Evolutionary conservation across 2,329 filamentous ascomycete genomes (phyloP).

Genomic region (Trichoderma simmonsii): DNA sequence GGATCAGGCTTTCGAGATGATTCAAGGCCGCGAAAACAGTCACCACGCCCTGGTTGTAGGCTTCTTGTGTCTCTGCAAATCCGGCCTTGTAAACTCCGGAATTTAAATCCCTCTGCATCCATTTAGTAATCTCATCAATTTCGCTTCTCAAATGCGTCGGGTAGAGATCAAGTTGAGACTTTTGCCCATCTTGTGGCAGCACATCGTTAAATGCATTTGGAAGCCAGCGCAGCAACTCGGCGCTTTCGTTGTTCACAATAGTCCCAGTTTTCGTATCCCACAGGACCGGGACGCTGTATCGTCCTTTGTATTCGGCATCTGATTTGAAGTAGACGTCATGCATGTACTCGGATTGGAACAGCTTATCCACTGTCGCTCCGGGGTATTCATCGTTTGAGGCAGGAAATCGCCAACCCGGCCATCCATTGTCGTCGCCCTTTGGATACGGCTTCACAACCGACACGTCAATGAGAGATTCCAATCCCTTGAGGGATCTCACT

Average conservation of each 20-base stretch:
- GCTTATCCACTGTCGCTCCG: constrained; percentile 57
- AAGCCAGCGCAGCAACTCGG: constrained; percentile 81
- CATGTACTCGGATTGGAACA: constrained; percentile 64
- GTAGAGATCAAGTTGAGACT: constrained; percentile 53
- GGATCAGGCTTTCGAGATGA: constrained; percentile 57
- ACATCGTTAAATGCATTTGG: constrained; percentile 69
- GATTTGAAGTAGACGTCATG: constrained; percentile 68
- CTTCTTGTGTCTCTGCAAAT: constrained; percentile 63
- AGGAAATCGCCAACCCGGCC: constrained; percentile 62
- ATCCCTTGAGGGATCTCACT: constrained; percentile 67
- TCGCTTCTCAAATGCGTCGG: constrained; percentile 48
- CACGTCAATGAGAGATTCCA: constrained; percentile 65
- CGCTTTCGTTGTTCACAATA: constrained; percentile 79
- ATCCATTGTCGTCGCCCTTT: constrained; percentile 61
- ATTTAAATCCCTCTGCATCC: constrained; percentile 58
- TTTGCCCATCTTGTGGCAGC: constrained; percentile 36
- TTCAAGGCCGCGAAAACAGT: constrained; percentile 65
- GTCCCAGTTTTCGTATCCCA: constrained; percentile 65
- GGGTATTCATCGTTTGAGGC: constrained; percentile 50
- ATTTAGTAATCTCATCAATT: constrained; percentile 64
- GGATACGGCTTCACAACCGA: constrained; percentile 64
- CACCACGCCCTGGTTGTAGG: constrained; percentile 59
- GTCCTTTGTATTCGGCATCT: constrained; percentile 63
- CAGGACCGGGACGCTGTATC: constrained; percentile 71
- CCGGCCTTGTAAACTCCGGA: constrained; percentile 54